Conservation (phyloP, 345 rosid genomes). For the Lepidium didymum region DNA sequence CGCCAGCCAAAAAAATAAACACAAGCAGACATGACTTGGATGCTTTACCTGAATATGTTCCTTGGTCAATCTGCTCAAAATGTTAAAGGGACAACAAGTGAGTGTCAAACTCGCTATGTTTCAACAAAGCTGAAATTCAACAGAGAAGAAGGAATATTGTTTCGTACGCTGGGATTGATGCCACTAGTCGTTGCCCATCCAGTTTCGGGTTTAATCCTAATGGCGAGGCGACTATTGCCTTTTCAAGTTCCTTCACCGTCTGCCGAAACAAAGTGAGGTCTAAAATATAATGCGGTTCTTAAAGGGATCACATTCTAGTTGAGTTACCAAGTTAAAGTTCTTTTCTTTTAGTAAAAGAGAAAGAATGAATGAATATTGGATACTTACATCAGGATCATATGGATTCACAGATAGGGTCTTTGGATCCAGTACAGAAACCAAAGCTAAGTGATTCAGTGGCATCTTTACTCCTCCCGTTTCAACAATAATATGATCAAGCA, state of each 20-base stretch:
- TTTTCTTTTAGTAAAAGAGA: neutral
- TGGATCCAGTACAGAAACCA: slow-evolving; percentile 77
- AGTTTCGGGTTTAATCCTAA: slow-evolving; percentile 78
- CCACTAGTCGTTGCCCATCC: slow-evolving; percentile 79
- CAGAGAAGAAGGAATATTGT: slow-evolving; percentile 1
- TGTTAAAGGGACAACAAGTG: neutral
- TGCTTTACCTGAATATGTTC: slow-evolving; percentile 77
- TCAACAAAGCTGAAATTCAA: neutral
- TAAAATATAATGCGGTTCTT: neutral
- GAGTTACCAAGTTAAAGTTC: neutral
- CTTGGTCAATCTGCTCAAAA: slow-evolving; percentile 70
- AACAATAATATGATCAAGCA: slow-evolving; percentile 90
- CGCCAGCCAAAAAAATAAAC: neutral
- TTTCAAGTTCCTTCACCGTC: slow-evolving; percentile 77
- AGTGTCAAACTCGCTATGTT: slow-evolving; percentile 1
- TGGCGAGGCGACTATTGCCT: slow-evolving; percentile 80
- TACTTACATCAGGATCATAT: slow-evolving; percentile 81
- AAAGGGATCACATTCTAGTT: neutral
- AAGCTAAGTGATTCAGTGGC: slow-evolving; percentile 77
- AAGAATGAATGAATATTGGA: neutral
- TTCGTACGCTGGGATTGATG: slow-evolving; percentile 75
- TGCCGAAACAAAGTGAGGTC: slow-evolving; percentile 27
- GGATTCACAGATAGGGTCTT: slow-evolving; percentile 89
- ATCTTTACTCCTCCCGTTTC: slow-evolving; percentile 71
- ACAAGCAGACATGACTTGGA: neutral